Evolutionary conservation across 225 moss, liverwort and hornwort species (phyloP).

Genomic region (Pseudoscleropodium purum): DNA sequence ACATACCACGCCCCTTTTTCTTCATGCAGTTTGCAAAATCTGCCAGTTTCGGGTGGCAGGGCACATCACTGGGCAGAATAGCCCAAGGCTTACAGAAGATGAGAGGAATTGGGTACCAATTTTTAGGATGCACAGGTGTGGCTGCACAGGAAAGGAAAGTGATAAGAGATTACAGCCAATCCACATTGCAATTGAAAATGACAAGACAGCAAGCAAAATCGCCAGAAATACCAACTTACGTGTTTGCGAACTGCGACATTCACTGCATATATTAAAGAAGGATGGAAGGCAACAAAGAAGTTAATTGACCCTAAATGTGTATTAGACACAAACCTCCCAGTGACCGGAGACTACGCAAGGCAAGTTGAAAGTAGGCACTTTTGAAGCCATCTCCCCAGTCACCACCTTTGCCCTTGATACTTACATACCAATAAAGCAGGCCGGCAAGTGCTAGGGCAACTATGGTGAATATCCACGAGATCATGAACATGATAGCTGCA

Average conservation of each 20-base stretch:
- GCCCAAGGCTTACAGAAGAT: slow-evolving; percentile 99
- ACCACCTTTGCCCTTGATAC: slow-evolving; percentile 99
- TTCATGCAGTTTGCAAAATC: slow-evolving; percentile 99
- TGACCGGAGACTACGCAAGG: slow-evolving; percentile 95
- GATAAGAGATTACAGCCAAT: neutral
- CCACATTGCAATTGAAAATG: neutral
- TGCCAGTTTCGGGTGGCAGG: slow-evolving; percentile 95
- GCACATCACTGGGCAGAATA: slow-evolving; percentile 88
- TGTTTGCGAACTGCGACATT: neutral
- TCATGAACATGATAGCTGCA: slow-evolving; percentile 96
- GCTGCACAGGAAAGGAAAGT: slow-evolving; percentile 39
- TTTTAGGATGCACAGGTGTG: slow-evolving; percentile 95
- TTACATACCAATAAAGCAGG: slow-evolving; percentile 95
- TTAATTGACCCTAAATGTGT: neutral
- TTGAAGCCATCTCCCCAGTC: slow-evolving; percentile 99
- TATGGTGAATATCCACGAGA: slow-evolving; percentile 88
- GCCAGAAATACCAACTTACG: neutral
- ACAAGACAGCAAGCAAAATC: neutral
- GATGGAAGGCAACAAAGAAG: neutral
- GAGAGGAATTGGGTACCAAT: slow-evolving; percentile 97
- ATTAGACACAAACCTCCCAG: slow-evolving; percentile 57
- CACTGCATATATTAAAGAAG: neutral
- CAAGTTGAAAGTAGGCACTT: slow-evolving; percentile 99
- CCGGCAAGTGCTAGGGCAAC: slow-evolving; percentile 77
- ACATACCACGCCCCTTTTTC: slow-evolving; percentile 99